Evolutionary conservation across 2,329 filamentous ascomycete species (phyloP), one percentile per base, ranked within the genome.

Genomic region (Botrytis pseudocinerea): DNA sequence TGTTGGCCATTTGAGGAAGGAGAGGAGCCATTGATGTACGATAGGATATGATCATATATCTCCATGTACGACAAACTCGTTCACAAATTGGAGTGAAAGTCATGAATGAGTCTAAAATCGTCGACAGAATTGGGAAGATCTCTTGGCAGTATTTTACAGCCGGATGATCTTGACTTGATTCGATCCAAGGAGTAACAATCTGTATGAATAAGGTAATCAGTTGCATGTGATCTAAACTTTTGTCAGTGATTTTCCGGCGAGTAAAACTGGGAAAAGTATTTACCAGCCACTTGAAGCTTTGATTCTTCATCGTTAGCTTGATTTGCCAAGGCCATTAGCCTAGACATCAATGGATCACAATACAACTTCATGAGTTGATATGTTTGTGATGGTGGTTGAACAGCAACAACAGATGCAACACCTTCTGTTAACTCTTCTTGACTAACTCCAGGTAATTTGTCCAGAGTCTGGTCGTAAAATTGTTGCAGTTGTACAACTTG

Each of bases 341-440:
- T 88, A 77, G 91, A 89, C 79, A 98, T 91, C 73, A 99, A 88
- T 16, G 96, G 96, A 79, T 98, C 94, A 81, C 94, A 97, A 84
- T 97, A 98, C 64, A 96, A 86, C 84, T 98, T 97, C 78, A 99
- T 87, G 4, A 94, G 91, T 74, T 89, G 89, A 82, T 97, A 97
- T 32, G 95, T 89, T 79, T 97, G 93, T 60, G 90, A 87, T 38
- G 90, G 83, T 9, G 94, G 93, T 81, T 98, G 95, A 69, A 92
- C 94, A 18, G 94, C 93, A 70, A 99, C 91, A 25, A 99, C 95
- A 66, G 91, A 93, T 18, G 96, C 95, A 63, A 98, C 95, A 76
- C 96, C 96, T 81, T 99, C 95, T 0, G 96, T 98, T 68, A 99
- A 89, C 82, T 99, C 96, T 81, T 98, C 95, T 83, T 98, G 95